Evolutionary conservation across 1,139 yeast species (phyloP), one percentile per base, ranked within the genome.

Genomic region (Zygoascus sp.): DNA sequence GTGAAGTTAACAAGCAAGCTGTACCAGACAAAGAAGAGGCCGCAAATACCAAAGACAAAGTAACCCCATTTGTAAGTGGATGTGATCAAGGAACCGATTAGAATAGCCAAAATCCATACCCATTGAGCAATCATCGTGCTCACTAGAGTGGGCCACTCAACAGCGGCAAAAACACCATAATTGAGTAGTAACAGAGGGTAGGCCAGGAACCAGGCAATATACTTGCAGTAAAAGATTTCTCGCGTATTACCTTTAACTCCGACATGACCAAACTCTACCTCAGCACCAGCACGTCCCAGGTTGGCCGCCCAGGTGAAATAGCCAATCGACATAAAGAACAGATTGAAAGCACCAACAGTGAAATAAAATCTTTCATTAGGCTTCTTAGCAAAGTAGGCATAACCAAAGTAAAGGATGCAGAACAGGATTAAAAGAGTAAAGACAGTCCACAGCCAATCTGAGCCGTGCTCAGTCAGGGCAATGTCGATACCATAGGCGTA

Each of bases 381-480:
- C 45, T 69, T 70, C 41, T 74, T 68, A 17, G 51, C 35, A 40
- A 67, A 64, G 44, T 69, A 67, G 51, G 72, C 73, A 32, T 72
- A 55, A 23, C 61, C 63, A 9, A 70, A 70, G 58, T 76, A 75
- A 38, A 63, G 58, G 20, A 80, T 46, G 11, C 80, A 62, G 8
- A 74, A 61, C 2, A 74, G 48, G 11, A 73, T 72, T 59, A 80
- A 77, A 36, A 74, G 41, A 2, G 78, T 62, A 57, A 82, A 80
- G 16, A 71, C 83, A 1, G 88, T 76, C 87, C 87, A 81, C 54
- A 78, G 70, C 86, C 86, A 81, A 61, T 78, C 77, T 6, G 85
- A 78, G 57, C 88, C 88, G 54, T 77, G 79, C 10, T 60, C 53
- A 16, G 84, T 79, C 42, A 81, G 55, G 50, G 76, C 78, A 58